Evolutionary conservation across 2,329 filamentous ascomycete species (phyloP).

Genomic region (Botrytis medusae): DNA sequence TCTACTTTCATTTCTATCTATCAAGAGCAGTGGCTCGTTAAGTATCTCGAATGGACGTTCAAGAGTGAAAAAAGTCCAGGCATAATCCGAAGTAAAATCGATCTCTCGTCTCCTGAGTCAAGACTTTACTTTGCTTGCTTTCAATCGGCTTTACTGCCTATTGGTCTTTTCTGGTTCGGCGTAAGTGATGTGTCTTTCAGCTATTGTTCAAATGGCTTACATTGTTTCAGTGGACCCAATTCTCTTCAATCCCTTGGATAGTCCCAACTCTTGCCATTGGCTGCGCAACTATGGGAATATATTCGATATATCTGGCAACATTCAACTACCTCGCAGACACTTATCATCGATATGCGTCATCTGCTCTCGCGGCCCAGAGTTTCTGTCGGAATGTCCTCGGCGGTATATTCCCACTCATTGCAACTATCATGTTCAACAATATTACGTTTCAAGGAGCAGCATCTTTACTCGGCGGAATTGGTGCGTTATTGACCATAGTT

Average conservation of each 20-base stretch:
- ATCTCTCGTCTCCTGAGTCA: conserved; percentile 62
- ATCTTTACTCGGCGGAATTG: conserved; percentile 74
- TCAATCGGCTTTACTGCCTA: conserved; percentile 71
- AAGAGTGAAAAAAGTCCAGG: conserved; percentile 26
- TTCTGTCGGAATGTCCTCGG: conserved; percentile 84
- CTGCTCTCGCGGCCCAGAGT: conserved; percentile 80
- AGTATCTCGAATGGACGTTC: conserved; percentile 41
- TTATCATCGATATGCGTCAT: conserved; percentile 82
- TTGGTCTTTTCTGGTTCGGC: conserved; percentile 66
- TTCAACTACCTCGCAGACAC: conserved; percentile 93
- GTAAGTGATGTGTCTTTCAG: not conserved
- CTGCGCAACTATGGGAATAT: conserved; percentile 81
- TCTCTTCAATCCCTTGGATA: conserved; percentile 65
- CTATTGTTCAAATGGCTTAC: not conserved
- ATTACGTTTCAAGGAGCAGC: conserved; percentile 71
- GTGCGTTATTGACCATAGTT: conserved; percentile 65
- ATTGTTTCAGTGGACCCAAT: conserved; percentile 65
- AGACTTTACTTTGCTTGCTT: conserved; percentile 83
- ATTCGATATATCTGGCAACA: conserved; percentile 79
- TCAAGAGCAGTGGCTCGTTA: conserved; percentile 66
- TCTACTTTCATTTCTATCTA: conserved; percentile 68
- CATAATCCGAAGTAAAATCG: conserved; percentile 28
- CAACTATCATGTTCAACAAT: conserved; percentile 68
- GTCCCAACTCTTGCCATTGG: conserved; percentile 68
- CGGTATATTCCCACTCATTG: conserved; percentile 78